Conservation (phyloP, 192 early-diverging fungal genomes). For the Kappamyces sp. region DNA sequence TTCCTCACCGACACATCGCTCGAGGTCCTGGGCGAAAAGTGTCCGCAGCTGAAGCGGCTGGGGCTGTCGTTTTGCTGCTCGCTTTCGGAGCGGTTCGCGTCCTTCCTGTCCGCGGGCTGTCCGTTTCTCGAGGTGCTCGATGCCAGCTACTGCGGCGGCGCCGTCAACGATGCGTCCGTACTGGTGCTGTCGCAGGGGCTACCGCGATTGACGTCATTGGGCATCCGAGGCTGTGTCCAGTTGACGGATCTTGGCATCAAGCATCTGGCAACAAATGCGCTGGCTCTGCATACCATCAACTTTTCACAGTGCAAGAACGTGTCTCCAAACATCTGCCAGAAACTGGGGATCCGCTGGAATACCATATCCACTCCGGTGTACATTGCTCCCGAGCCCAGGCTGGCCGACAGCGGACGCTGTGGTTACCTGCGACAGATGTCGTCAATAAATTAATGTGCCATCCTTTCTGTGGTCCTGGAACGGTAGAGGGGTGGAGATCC, state of each 20-base stretch:
- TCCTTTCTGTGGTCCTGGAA: too few relatives aligned
- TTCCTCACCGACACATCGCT: constrained; percentile 68
- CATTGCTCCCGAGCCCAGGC: too few relatives aligned
- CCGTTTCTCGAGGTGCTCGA: constrained; percentile 50
- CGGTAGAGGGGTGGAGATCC: too few relatives aligned
- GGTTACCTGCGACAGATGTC: too few relatives aligned
- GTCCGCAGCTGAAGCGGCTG: constrained; percentile 48
- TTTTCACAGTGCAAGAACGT: constrained; percentile 14
- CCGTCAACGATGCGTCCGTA: constrained; percentile 61
- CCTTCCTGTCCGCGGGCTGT: constrained; percentile 34
- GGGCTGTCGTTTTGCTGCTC: constrained; percentile 75
- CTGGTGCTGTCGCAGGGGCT: constrained; percentile 33
- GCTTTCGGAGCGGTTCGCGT: constrained; percentile 53
- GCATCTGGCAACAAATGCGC: constrained; percentile 5
- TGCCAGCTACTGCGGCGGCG: constrained; percentile 63
- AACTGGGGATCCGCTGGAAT: constrained; percentile 9
- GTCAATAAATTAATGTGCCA: too few relatives aligned
- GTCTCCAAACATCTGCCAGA: constrained; percentile 1
- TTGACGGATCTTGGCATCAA: constrained; percentile 32
- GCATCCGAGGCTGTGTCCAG: constrained; percentile 50
- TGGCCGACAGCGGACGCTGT: too few relatives aligned
- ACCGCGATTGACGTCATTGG: constrained; percentile 39
- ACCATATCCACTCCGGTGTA: constrained; percentile 1
- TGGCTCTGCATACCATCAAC: constrained; percentile 10
- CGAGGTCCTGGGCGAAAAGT: constrained; percentile 39